Base-by-base conservation (phyloP, 331 rosid genomes). In the Stylosanthes scabra region DNA sequence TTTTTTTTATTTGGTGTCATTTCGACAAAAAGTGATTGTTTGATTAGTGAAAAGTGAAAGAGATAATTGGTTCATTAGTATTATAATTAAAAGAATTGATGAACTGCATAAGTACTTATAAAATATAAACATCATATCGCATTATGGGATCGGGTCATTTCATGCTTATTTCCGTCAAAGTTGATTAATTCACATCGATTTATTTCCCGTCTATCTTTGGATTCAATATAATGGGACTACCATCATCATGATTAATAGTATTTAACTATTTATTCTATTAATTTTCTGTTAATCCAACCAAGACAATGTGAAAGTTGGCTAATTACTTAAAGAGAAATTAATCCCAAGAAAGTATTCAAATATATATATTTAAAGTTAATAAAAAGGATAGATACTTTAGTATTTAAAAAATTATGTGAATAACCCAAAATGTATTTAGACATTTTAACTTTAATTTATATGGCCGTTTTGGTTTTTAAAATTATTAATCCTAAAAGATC, bases 231-330 rank as follows among this genome's bases (percentile, higher is more conserved):
- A 3, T 31, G 37, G 72, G 76, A 68, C 70, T 56, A 55, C 4
- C 42, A 72, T 37, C 49, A 72, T 14, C 34, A 13, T 77, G 75
- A 69, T 63, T 70, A 63, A 51, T 40, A 37, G 13, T 39, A 78
- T 78, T 49, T 56, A 15, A 31, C 5, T 31, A 31, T 31, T 31
- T 31, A 31, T 31, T 31, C 5, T 31, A 31, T 31, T 31, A 31
- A 20, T 20, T 20, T 31, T 31, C 37, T 31, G 6, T 31, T 31
- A 3, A 31, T 31, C 37, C 37, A 31, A 31, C 37, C 37, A 31
- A 31, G 37, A 5, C 37, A 31, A 31, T 31, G 3, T 31, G 37
- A 31, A 31, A 31, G 5, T 31, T 31, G 37, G 37, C 37, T 31
- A 31, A 31, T 31, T 31, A 31, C 37, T 31, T 31, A 31, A 31